Base-by-base conservation (phyloP, 2,329 filamentous ascomycete genomes). In the Calonectria ilicicola region DNA sequence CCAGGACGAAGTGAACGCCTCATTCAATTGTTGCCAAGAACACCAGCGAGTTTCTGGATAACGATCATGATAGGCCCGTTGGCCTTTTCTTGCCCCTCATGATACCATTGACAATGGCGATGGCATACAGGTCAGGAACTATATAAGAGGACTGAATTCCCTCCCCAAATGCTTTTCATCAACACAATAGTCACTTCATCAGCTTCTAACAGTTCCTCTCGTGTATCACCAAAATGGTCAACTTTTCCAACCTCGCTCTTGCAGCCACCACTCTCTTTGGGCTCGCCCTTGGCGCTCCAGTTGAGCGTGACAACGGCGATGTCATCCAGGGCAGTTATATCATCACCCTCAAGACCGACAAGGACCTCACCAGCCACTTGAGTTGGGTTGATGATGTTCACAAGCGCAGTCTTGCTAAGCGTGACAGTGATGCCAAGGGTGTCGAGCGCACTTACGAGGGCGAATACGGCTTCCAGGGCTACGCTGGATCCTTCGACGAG, bases 261-360 rank as follows among this genome's bases (percentile, higher is more conserved):
- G 72, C 76, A 38, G 80, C 78, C 27, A 67, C 79, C 8, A 68
- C 78, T 44, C 74, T 82, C 46, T 72, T 81, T 40, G 73, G 80
- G 23, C 53, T 74, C 51, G 70, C 60, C 38, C 53, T 74, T 27
- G 76, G 76, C 14, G 77, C 77, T 47, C 80, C 81, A 32, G 64
- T 77, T 40, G 70, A 77, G 63, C 72, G 69, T 29, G 74, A 71
- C 64, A 64, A 74, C 12, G 72, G 68, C 46, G 38, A 76, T 38
- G 69, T 84, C 66, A 75, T 86, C 56, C 78, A 83, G 60, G 83
- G 82, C 76, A 87, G 86, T 67, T 93, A 91, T 83, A 91, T 93
- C 76, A 87, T 93, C 44, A 90, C 92, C 62, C 91, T 92, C 82
- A 90, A 92, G 82, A 83, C 84, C 74, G 86, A 85, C 65, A 83